Percentiles rank a stretch among this genome's conserved stretches.
These are phyloP conservation scores for Botrytis paeoniae DNA, from an alignment of 2,329 filamentous ascomycete genomes.

Conservation along the genomic window DNA sequence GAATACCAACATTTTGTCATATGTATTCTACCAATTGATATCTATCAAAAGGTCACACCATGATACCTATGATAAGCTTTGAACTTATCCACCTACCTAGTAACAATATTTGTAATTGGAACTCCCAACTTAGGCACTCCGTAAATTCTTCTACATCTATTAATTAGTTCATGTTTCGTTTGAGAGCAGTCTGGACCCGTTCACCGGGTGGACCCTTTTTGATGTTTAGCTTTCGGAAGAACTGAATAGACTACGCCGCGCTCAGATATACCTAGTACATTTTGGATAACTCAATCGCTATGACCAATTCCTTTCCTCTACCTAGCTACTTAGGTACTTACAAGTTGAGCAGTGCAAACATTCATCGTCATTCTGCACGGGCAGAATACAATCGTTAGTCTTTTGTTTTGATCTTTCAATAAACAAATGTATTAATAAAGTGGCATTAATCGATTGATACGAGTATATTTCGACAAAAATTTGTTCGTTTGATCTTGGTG, in stretches of 20 bases:
- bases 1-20: neutral
- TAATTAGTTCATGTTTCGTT: neutral
- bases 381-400: neutral
- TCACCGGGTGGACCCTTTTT: neutral
- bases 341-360: neutral
- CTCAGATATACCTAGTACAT: neutral
- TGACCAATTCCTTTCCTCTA: neutral
- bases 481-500: neutral
- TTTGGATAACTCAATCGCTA: neutral
- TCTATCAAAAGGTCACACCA: too few species aligned
- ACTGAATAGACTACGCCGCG: neutral
- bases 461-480: neutral
- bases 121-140: neutral
- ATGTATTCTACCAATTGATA: neutral
- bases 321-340: neutral
- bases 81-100: neutral
- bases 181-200: neutral
- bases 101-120: neutral
- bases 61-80: constrained; percentile 1
- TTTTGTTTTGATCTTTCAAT: neutral
- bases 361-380: neutral
- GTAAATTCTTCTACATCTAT: neutral
- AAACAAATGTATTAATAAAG: neutral
- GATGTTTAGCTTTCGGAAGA: neutral
- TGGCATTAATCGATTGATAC: neutral